Base-by-base conservation (phyloP, 2,329 filamentous ascomycete species). In the Trichoderma sp. region DNA sequence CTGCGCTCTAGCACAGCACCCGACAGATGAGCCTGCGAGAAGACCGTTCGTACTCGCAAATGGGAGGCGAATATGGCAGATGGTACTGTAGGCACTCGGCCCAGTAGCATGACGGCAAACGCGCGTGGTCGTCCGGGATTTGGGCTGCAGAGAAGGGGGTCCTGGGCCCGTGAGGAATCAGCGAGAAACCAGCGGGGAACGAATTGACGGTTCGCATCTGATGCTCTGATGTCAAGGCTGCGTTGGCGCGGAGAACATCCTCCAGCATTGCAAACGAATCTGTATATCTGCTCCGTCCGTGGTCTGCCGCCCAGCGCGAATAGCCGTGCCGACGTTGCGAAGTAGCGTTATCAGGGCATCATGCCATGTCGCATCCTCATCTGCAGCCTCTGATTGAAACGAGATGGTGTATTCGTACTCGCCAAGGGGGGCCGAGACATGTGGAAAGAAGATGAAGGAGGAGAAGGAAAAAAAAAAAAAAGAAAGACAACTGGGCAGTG, bases 171-270 rank as follows among this genome's bases (percentile, higher is more conserved):
- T 24, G 33, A 35, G 11, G 13, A 14, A 14, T 3, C 29, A 58
- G 63, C 53, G 53, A 53, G 47, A 58, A 53, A 58, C 29, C 63
- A 37, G 63, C 63, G 53, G 63, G 63, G 63, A 66, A 66, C 24
- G 16, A 29, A 37, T 37, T 57, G 40, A 13, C 21, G 37, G 33
- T 58, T 57, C 24, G 27, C 27, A 21, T 11, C 40, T 29, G 40
- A 58, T 58, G 55, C 10, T 13, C 47, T 49, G 21, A 8, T 24
- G 19, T 21, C 11, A 49, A 24, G 43, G 40, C 40, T 35, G 19
- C 16, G 16, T 49, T 49, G n/a, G 19, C 47, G 19, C 37, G 37
- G 37, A 19, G 43, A 21, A 49, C 21, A 49, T 49, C 43, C 11
- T n/a, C 43, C 43, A 49, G 47, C 47, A 49, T 49, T 5, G 19